Evolutionary conservation across 768 basidiomycete species (phyloP), one percentile per base, ranked within the genome.

Genomic region (Suillus cothurnatus): DNA sequence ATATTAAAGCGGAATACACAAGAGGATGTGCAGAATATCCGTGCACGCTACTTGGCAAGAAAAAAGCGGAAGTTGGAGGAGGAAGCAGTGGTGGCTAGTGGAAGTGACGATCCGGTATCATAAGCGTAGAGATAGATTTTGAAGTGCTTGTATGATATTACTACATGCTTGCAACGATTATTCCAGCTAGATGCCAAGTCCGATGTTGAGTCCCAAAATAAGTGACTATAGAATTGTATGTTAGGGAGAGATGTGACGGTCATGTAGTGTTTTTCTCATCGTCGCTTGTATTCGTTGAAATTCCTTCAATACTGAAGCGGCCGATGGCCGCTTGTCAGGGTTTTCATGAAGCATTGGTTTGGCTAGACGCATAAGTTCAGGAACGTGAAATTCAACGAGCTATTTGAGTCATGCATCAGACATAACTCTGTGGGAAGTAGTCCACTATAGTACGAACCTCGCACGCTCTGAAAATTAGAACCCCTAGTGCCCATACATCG

Each of bases 1-100:
- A 84, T 93, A 31, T 81, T 85, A 61, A 91, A 88, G 74, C 84
- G 94, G 66, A 97, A 96, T 73, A 88, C 84, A 32, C 89, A 92
- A 43, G 76, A 76, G n/a, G 86, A 88, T 61, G 85, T 96, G 43
- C 82, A 88, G 76, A 89, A 84, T 72, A 93, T 93, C 17, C 85
- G 84, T 61, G 85, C 89, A 66, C 84, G 94, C 61, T 95, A 91
- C 71, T 72, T 91, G 57, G 87, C 89, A 72, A 81, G 95, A 71
- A 97, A 97, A 79, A 86, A 90, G 59, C 86, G 85, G 74, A 91
- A 85, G 71, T 65, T 94, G 72, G 92, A 94, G 70, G 77, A 82
- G 62, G 67, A 32, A 17, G 60, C 32, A 17, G 28, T 23, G 1
- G 50, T 38, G 17, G 61, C 41, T 45, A 60, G 32, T 32, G 32